Conservation (phyloP, 306 rosid genomes). For the Crotalaria pallida region DNA sequence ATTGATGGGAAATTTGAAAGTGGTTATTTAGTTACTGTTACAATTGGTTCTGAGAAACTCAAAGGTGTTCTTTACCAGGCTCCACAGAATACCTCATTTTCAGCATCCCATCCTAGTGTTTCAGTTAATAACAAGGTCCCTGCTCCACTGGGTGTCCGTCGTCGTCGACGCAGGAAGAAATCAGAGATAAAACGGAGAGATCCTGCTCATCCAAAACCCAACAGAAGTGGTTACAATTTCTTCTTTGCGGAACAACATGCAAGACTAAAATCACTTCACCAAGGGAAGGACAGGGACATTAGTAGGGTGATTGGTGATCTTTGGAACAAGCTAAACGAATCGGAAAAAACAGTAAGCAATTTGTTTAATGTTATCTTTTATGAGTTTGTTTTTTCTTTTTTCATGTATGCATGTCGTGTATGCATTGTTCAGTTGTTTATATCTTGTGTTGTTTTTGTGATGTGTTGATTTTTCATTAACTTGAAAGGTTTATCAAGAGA, state of each 20-base stretch:
- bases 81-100: conserved; percentile 29
- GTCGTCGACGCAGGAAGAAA: conserved; percentile 81
- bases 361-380: background rate
- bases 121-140: conserved; percentile 25
- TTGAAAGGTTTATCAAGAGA: conserved; percentile 78
- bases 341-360: conserved; percentile 58
- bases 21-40: conserved; percentile 85
- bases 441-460: background rate
- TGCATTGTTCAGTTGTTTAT: background rate
- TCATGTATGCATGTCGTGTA: background rate
- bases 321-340: conserved; percentile 70
- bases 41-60: conserved; percentile 66
- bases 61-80: conserved; percentile 77
- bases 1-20: conserved; percentile 92
- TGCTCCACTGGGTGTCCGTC: conserved; percentile 39
- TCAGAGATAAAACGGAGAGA: conserved; percentile 78
- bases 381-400: background rate
- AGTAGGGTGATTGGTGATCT: conserved; percentile 88
- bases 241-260: conserved; percentile 96
- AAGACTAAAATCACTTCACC: conserved; percentile 68
- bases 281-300: conserved; percentile 85
- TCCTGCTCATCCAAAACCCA: conserved; percentile 90
- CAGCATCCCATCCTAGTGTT: conserved; percentile 19
- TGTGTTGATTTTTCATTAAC: background rate
- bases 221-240: conserved; percentile 93